Conservation (phyloP, 1,284 basidiomycete species). For the Rhizoctonia solani region DNA sequence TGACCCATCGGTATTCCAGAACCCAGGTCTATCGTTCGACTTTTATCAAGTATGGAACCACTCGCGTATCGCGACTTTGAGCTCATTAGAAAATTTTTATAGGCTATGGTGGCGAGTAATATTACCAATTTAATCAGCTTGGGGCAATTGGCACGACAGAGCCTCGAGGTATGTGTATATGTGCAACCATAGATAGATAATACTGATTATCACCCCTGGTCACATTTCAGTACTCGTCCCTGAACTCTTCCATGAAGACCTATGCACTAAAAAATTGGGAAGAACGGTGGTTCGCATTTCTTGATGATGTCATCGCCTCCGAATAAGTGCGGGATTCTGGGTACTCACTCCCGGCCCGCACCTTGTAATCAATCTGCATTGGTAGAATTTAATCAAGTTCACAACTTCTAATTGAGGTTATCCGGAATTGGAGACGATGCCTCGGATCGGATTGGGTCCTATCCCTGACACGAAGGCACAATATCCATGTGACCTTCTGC, state of each 20-base stretch:
- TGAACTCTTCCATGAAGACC: constrained; percentile 55
- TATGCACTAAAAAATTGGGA: constrained; percentile 56
- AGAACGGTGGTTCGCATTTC: constrained; percentile 56
- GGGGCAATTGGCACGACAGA: constrained; percentile 31
- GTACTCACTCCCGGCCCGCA: too few species aligned
- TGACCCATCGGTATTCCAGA: constrained; percentile 46
- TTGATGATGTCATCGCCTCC: constrained; percentile 48
- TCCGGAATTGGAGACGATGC: too few species aligned
- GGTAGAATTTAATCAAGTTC: too few species aligned
- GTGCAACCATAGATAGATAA: not conserved
- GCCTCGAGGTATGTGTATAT: constrained; percentile 27
- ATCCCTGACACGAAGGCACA: too few species aligned
- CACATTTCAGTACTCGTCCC: constrained; percentile 55
- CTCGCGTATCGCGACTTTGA: not conserved
- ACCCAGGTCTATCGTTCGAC: constrained; percentile 41
- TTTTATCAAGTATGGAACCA: constrained; percentile 39
- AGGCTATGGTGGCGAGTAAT: constrained; percentile 38
- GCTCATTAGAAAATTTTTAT: not conserved
- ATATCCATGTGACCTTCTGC: too few species aligned
- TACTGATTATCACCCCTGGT: not conserved
- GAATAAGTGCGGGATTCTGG: too few species aligned
- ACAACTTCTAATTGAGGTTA: too few species aligned
- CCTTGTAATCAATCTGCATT: too few species aligned
- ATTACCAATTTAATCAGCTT: constrained; percentile 31
- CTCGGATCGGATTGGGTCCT: too few species aligned